Percentiles rank a stretch among this genome's conserved stretches.
phyloP scores from a whole-genome alignment of 495 filamentous ascomycete species.

The Aspergillus biplanus region DNA sequence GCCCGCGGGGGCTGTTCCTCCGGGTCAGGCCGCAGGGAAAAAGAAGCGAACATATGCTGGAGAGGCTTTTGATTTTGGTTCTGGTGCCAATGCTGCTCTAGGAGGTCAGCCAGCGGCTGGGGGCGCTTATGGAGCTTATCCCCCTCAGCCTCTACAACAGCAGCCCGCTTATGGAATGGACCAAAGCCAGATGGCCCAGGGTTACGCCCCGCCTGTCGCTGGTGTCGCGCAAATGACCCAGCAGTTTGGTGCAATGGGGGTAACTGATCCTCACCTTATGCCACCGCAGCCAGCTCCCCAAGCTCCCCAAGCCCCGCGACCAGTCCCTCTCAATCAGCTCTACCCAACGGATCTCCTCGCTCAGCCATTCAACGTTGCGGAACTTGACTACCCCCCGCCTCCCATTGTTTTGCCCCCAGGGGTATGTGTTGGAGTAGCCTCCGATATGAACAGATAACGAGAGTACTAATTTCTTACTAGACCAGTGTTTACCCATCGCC shows the following conservation, averaged over 20 bases:
- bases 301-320: constrained; percentile 55
- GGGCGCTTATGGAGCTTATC: constrained; percentile 61
- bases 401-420: constrained; percentile 89
- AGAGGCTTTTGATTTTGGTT: constrained; percentile 90
- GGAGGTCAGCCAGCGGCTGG: constrained; percentile 59
- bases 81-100: constrained; percentile 80
- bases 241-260: constrained; percentile 79
- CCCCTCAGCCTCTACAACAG: constrained; percentile 51
- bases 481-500: constrained; percentile 91
- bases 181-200: constrained; percentile 53
- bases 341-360: constrained; percentile 89
- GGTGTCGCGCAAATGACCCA: constrained; percentile 77
- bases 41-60: constrained; percentile 95
- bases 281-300: constrained; percentile 58
- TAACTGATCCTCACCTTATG: constrained; percentile 61
- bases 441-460: not conserved
- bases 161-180: constrained; percentile 59
- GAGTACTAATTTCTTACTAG: constrained; percentile 52
- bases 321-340: constrained; percentile 77
- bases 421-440: constrained; percentile 58
- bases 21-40: constrained; percentile 56
- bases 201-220: constrained; percentile 60
- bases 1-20: constrained; percentile 35
- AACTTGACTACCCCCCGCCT: constrained; percentile 90
- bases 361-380: constrained; percentile 90